Base-by-base conservation (phyloP, 352 stramenopile genomes). In the Phytopythium sindhum region DNA sequence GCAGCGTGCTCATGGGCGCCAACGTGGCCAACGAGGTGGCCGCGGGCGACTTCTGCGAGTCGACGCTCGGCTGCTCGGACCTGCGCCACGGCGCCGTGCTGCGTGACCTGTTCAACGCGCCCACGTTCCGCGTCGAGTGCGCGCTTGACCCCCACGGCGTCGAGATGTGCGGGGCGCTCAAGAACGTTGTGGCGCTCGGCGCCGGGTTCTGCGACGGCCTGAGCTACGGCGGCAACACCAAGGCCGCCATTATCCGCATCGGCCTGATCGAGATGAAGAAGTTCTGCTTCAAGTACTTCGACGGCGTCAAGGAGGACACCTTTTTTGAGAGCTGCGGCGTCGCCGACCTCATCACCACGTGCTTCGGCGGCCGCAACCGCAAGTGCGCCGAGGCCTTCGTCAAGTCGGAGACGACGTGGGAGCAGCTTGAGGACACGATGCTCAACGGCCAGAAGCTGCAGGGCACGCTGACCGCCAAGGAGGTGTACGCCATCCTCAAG, bases 361-460 rank as follows among this genome's bases (percentile, higher is more conserved):
- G 97, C 77, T 99, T 98, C 70, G 96, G 97, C 52, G 97, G 97
- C 58, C 88, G 97, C 41, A 99, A 99, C 72, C 90, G 96, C 61
- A 98, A 97, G 67, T 99, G 96, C 73, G 95, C 94, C 9, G 94
- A 98, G 73, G 90, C 89, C 26, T 99, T 98, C 66, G 90, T 97
- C 42, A 89, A 80, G 37, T 71, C 77, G 51, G 74, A 85, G 64
- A 84, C 79, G 45, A 75, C 75, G 26, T 98, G 93, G 86, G 87
- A 97, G 59, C 74, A 93, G 67, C 91, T 99, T 31, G 97, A 99
- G 84, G 75, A 78, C 45, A 85, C 97, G 51, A 70, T 99, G 66
- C 75, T 99, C n/a, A 95, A 97, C 69, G 97, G 97, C 31, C 97
- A 99, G 80, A 99, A 99, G 82, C 82, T 99, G 52, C 97, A 99